These are phyloP conservation scores for Pseudozyma tsukubaensis DNA, from an alignment of 1,284 basidiomycete species.

Conservation along the genomic window DNA sequence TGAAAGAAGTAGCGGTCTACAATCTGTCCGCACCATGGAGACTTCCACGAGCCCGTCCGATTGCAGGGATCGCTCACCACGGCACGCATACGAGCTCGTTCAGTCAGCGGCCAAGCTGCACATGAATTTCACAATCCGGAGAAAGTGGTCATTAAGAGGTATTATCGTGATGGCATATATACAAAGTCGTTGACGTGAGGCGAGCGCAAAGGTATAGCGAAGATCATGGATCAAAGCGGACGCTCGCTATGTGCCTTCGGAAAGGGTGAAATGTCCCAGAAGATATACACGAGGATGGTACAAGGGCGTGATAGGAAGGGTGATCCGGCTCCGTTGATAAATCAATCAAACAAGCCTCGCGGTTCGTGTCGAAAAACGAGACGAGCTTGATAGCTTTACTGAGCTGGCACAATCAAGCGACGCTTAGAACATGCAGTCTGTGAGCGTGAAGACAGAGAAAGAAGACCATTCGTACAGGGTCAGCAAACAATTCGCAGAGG, in stretches of 20 bases:
- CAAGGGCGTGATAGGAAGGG: background rate
- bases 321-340: background rate
- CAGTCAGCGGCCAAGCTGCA: too few species aligned
- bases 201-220: background rate
- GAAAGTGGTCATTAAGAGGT: background rate
- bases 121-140: background rate
- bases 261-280: background rate
- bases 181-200: background rate
- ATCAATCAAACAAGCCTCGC: background rate
- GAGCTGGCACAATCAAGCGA: background rate
- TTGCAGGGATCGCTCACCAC: too few species aligned
- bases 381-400: background rate
- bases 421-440: conserved; percentile 50
- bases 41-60: too few species aligned
- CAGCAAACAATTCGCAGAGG: too few species aligned
- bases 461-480: background rate
- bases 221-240: background rate
- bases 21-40: too few species aligned
- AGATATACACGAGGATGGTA: background rate
- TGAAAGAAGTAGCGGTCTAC: too few species aligned
- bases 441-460: background rate
- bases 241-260: background rate
- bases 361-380: too few species aligned
- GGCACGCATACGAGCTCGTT: too few species aligned
- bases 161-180: background rate